Evolutionary conservation across 169 alveolate species (phyloP).

Genomic region (Cyclospora cayetanensis): DNA sequence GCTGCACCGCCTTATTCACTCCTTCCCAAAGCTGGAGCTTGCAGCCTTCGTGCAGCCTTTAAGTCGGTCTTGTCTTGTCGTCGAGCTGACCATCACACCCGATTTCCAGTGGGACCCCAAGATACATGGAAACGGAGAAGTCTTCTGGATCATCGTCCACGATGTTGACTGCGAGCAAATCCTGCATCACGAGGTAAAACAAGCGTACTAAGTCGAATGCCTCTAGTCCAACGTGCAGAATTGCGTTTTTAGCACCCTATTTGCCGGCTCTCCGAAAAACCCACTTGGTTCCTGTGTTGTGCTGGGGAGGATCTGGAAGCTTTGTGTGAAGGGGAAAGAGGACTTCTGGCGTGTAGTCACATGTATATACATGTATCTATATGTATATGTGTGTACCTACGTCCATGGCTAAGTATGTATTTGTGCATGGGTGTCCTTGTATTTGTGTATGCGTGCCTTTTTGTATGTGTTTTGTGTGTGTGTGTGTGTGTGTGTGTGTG

Average conservation of each 20-base stretch:
- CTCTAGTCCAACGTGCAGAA: no score
- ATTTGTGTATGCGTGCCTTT: no score
- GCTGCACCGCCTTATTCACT: conserved; percentile 90
- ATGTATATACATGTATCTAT: background rate
- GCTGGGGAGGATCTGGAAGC: no score
- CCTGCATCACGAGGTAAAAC: conserved; percentile 91
- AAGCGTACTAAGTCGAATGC: no score
- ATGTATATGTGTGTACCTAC: background rate
- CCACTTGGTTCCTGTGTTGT: no score
- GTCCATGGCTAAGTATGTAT: background rate
- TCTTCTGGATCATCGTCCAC: conserved; percentile 97
- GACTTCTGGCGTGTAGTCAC: no score
- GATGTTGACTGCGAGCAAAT: conserved; percentile 97
- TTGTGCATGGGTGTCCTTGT: background rate
- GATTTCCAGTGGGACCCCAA: conserved; percentile 96
- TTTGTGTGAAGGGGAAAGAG: no score
- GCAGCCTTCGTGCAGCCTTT: conserved; percentile 97
- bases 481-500: background rate
- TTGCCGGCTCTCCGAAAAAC: no score
- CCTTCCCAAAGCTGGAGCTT: conserved; percentile 94
- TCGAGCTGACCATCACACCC: conserved; percentile 93
- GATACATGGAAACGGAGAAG: conserved; percentile 94
- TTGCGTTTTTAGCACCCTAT: no score
- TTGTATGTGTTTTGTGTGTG: no score
- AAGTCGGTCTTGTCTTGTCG: conserved; percentile 94